Base-by-base conservation (phyloP, 2,329 filamentous ascomycete genomes). In the Lecanicillium sp. region DNA sequence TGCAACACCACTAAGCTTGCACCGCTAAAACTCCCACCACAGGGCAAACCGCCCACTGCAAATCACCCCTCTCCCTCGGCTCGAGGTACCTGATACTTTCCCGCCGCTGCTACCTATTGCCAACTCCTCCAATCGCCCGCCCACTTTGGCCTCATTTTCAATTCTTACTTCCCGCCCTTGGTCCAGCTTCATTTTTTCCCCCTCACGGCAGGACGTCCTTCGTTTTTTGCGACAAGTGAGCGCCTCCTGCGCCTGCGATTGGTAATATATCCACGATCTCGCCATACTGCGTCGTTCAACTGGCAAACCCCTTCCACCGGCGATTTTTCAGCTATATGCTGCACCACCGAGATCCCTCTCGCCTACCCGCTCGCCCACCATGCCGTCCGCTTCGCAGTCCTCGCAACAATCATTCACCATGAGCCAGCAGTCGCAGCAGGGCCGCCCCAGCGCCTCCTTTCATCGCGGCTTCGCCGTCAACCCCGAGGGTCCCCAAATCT, bases 321-420 rank as follows among this genome's bases (percentile, higher is more conserved):
- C 27, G 26, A 32, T 15, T 29, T 21, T 47, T 35, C 36, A 33
- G 23, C 36, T 37, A 35, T 21, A 47, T 47, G 44, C 44, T 12
- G 30, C 36, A 41, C 15, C 36, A 35, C 27, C 27, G n/a, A 26
- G 7, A 17, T n/a, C 36, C 17, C 44, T 47, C 27, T 29, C 29
- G 10, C 21, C 33, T 40, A 47, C 27, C 15, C 24, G 37, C 38
- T n/a, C 21, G 26, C 29, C 36, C 43, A 43, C 15, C 36, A 50
- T 68, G 62, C 61, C 67, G 48, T 67, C 68, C 46, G 69, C 72
- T 59, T 73, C 73, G 49, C 74, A 76, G 59, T 69, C 75, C 4
- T 77, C 75, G 7, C 77, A 80, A 52, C 73, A 78, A 46, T 77
- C 77, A 40, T 79, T 78, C 60, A 65, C 64, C 53, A 76, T 79